Base-by-base conservation (phyloP, 225 moss, liverwort and hornwort genomes). In the Neckera pumila region DNA sequence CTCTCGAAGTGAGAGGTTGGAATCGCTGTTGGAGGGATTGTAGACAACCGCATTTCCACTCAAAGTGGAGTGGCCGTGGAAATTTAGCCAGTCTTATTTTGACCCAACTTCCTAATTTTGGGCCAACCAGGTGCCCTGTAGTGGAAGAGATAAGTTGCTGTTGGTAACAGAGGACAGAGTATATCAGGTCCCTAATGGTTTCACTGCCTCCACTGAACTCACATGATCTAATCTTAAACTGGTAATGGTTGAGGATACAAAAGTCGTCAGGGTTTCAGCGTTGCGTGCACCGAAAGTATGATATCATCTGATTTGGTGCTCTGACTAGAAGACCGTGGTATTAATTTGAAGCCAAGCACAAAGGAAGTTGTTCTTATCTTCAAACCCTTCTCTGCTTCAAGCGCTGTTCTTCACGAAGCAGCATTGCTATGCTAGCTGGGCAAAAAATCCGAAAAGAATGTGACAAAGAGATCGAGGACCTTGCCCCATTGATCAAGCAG, bases 401-500 rank as follows among this genome's bases (percentile, higher is more conserved):
- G 31, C 33, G 17, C 86, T 54, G 54, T 77, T 53, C 77, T 53
- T 64, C 86, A 64, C 54, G 42, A 77, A 79, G 9, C 25, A 22
- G 31, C 64, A 53, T 38, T 63, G 64, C 30, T 15, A 19, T 63
- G 64, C 30, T 15, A 19, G 16, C 18, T 19, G 42, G 66, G 34
- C n/a, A 45, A 56, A 34, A 26, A 13, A 9, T 56, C 34, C 67
- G 53, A 79, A 79, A 78, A 82, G 89, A 86, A 88, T 77, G 77
- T 89, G 90, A 88, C 86, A 64, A 73, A 42, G 81, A 89, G 72
- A 36, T 75, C 27, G 49, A 87, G 82, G 86, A 89, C 67, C 85
- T 90, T 62, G 83, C 79, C 80, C 79, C 80, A 89, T 89, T 86
- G 88, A 91, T 92, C n/a, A 74, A 61, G 92, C 90, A 92, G 90